A percentile compares a stretch with the other conserved stretches of the same genome.
phyloP scores from a whole-genome alignment of 176 grass and related monocot species.

The Puccinellia tenuiflora region DNA sequence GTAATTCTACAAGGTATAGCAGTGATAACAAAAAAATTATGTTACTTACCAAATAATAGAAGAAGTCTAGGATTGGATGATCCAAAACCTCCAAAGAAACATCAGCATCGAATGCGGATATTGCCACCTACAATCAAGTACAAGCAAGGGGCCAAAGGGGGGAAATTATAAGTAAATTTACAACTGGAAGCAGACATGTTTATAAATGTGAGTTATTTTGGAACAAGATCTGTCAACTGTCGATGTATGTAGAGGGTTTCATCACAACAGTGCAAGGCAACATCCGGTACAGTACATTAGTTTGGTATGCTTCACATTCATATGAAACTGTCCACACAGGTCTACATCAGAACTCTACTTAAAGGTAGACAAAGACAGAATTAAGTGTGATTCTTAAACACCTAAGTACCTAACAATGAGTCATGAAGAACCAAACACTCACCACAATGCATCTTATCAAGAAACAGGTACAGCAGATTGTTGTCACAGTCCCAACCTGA shows the following conservation, averaged over 20 bases:
- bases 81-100: conserved; percentile 83
- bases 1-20: background rate
- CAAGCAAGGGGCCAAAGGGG: background rate
- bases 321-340: conserved; percentile 17
- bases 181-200: background rate
- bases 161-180: conserved; percentile 1
- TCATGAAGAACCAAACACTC: conserved; percentile 37
- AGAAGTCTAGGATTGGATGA: conserved; percentile 84
- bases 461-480: conserved; percentile 89
- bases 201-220: background rate
- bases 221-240: background rate
- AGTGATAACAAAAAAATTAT: background rate
- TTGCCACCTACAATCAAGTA: conserved; percentile 40
- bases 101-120: conserved; percentile 71
- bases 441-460: conserved; percentile 91
- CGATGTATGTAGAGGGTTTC: background rate
- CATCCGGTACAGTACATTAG: conserved; percentile 5
- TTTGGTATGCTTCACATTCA: background rate
- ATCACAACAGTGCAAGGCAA: conserved; percentile 10
- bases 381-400: background rate
- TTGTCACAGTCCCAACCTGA: conserved; percentile 89
- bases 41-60: conserved; percentile 75
- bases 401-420: background rate
- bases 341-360: conserved; percentile 24
- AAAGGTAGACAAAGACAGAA: conserved; percentile 9